Evolutionary conservation across 2,329 filamentous ascomycete genomes (phyloP).

Genomic region (Aureobasidium sp.): DNA sequence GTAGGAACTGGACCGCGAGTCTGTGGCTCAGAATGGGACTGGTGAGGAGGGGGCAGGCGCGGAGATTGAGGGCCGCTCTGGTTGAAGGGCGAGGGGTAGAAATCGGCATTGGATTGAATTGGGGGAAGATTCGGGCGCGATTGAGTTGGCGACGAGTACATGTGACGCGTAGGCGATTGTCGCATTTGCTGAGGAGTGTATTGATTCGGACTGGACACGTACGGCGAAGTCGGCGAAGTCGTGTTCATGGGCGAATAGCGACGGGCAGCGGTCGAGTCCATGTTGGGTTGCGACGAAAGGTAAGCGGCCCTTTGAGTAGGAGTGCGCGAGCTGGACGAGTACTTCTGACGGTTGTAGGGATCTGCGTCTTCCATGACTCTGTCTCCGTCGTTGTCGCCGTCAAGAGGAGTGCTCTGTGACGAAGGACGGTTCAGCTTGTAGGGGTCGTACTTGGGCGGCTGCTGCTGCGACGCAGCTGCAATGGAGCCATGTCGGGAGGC

Average conservation of each 20-base stretch:
- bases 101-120: slow-evolving; percentile 51
- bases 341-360: slow-evolving; percentile 78
- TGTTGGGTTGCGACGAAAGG: not conserved
- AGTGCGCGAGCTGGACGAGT: slow-evolving; percentile 60
- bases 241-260: slow-evolving; percentile 92
- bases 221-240: slow-evolving; percentile 72
- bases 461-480: slow-evolving; percentile 8
- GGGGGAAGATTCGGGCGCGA: slow-evolving; percentile 60
- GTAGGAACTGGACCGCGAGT: slow-evolving; percentile 69
- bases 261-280: slow-evolving; percentile 67
- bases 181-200: slow-evolving; percentile 46
- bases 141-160: slow-evolving; percentile 50
- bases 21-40: not conserved
- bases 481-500: not conserved
- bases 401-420: not conserved
- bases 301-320: slow-evolving; percentile 57
- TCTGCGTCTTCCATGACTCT: slow-evolving; percentile 78
- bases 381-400: slow-evolving; percentile 36
- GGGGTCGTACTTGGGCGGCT: slow-evolving; percentile 6
- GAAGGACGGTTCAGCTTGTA: slow-evolving; percentile 1
- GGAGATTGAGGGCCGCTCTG: slow-evolving; percentile 15
- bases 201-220: slow-evolving; percentile 47
- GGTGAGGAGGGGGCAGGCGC: slow-evolving; percentile 13
- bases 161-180: slow-evolving; percentile 70
- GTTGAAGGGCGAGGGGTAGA: slow-evolving; percentile 32